A percentile compares a stretch with the other conserved stretches of the same genome.
These are phyloP conservation scores for Craterostigma plantagineum DNA, from an alignment of 257 asterid species.

Conservation along the genomic window DNA sequence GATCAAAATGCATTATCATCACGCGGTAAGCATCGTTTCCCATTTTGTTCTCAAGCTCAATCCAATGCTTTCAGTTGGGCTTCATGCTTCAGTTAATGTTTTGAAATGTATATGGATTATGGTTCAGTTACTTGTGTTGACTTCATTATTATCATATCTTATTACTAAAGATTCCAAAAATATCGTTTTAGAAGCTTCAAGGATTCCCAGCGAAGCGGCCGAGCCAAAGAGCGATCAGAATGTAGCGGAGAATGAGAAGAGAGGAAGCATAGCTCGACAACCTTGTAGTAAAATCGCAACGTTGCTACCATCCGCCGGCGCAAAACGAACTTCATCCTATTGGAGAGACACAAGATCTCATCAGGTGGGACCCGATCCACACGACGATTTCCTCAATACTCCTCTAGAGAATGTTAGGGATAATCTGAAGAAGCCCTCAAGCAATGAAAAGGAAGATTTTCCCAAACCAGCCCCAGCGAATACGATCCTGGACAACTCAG, in stretches of 20 bases:
- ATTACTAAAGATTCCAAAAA: constrained; percentile 20
- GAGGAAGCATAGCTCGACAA: constrained; percentile 9
- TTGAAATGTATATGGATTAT: background rate
- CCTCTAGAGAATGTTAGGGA: constrained; percentile 55
- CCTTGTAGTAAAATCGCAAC: constrained; percentile 16
- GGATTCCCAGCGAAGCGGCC: constrained; percentile 13
- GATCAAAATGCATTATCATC: background rate
- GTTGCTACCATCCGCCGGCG: constrained; percentile 48
- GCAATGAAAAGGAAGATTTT: constrained; percentile 15
- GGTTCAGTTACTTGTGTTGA: constrained; percentile 12
- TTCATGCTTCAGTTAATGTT: background rate
- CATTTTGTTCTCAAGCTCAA: no score
- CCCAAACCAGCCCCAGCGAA: constrained; percentile 13
- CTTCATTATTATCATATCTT: constrained; percentile 7
- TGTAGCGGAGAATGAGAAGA: constrained; percentile 9
- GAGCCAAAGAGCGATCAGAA: constrained; percentile 11
- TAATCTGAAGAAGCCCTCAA: constrained; percentile 17
- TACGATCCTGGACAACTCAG: constrained; percentile 21
- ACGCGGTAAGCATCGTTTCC: background rate
- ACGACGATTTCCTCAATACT: constrained; percentile 89
- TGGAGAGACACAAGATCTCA: constrained; percentile 95
- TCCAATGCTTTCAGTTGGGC: no score
- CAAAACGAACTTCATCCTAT: constrained; percentile 60
- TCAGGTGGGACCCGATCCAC: constrained; percentile 65
- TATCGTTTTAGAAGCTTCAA: constrained; percentile 17